Evolutionary conservation across 225 moss, liverwort and hornwort genomes (phyloP).

Genomic region (Rhytidiadelphus loreus): DNA sequence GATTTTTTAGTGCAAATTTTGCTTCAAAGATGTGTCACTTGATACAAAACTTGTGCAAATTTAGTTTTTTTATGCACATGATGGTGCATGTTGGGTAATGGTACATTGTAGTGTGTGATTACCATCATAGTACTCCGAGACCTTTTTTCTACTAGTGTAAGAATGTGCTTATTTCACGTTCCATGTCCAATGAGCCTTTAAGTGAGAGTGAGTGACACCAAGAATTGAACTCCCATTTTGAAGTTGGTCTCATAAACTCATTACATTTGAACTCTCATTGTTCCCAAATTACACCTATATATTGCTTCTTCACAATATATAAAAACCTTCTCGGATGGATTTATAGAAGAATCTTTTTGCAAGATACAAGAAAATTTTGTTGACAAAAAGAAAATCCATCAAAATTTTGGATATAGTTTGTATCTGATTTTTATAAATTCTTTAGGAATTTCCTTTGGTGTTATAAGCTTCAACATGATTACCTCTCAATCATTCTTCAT

Average conservation of each 20-base stretch:
- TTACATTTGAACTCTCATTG: no score
- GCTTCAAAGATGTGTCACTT: background rate
- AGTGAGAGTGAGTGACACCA: background rate
- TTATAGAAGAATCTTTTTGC: background rate
- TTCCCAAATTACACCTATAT: background rate
- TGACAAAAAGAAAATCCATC: background rate
- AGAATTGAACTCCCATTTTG: no score
- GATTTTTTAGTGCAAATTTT: background rate
- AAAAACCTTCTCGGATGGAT: background rate
- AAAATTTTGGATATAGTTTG: background rate
- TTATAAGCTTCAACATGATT: background rate
- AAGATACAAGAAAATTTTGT: background rate
- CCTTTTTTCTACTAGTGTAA: fast-evolving
- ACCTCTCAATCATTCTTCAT: background rate
- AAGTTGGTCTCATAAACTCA: no score
- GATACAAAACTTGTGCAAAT: background rate
- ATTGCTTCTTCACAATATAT: background rate
- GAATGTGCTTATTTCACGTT: background rate
- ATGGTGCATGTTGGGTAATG: background rate
- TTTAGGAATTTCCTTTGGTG: fast-evolving
- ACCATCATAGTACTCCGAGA: background rate
- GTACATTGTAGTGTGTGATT: fast-evolving
- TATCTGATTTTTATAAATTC: fast-evolving
- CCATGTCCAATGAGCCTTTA: background rate
- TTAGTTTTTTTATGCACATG: fast-evolving